Percentiles rank a stretch among this genome's conserved stretches.
Evolutionary conservation across 2,329 filamentous ascomycete genomes (phyloP).

Genomic region (Zasmidium angulare): DNA sequence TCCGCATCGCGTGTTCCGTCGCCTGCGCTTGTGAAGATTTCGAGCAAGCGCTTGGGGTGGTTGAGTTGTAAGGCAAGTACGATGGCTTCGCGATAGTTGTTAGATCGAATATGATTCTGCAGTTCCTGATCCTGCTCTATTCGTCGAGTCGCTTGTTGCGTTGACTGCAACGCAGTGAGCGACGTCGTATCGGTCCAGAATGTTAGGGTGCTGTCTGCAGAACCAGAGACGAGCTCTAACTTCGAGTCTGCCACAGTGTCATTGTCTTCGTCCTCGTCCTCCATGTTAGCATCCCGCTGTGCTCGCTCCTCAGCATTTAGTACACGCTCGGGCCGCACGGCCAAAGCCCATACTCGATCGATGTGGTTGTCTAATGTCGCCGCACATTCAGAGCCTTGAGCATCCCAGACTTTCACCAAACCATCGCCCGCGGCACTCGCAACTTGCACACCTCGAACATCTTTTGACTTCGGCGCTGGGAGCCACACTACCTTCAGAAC

Average conservation of each 20-base stretch:
- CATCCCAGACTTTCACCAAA: slow-evolving; percentile 94
- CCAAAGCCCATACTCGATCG: slow-evolving; percentile 89
- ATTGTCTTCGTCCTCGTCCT: slow-evolving; percentile 14
- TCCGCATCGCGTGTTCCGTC: slow-evolving; percentile 62
- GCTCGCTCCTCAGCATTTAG: slow-evolving; percentile 10
- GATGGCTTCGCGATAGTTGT: slow-evolving; percentile 90
- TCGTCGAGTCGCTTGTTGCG: slow-evolving; percentile 71
- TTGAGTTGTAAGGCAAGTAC: slow-evolving; percentile 89
- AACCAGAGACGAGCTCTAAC: slow-evolving; percentile 81
- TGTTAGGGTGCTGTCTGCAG: slow-evolving; percentile 86
- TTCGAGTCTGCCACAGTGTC: slow-evolving; percentile 28
- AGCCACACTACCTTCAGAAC: slow-evolving; percentile 94
- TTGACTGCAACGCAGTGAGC: slow-evolving; percentile 72
- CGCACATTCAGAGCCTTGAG: slow-evolving; percentile 77
- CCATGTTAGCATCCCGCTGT: slow-evolving; percentile 29
- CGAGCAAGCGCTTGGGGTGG: slow-evolving; percentile 83
- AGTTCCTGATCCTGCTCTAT: slow-evolving; percentile 94
- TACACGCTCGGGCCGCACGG: slow-evolving; percentile 60
- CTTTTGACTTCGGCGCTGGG: slow-evolving; percentile 42
- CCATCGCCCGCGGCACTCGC: slow-evolving; percentile 91
- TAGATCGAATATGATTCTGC: slow-evolving; percentile 85
- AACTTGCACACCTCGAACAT: slow-evolving; percentile 66
- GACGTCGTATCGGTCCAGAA: slow-evolving; percentile 94
- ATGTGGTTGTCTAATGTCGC: slow-evolving; percentile 95
- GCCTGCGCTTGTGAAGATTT: slow-evolving; percentile 78